These are phyloP conservation scores for Saturnispora silvae DNA, from an alignment of 805 yeast genomes.

Conservation along the genomic window DNA sequence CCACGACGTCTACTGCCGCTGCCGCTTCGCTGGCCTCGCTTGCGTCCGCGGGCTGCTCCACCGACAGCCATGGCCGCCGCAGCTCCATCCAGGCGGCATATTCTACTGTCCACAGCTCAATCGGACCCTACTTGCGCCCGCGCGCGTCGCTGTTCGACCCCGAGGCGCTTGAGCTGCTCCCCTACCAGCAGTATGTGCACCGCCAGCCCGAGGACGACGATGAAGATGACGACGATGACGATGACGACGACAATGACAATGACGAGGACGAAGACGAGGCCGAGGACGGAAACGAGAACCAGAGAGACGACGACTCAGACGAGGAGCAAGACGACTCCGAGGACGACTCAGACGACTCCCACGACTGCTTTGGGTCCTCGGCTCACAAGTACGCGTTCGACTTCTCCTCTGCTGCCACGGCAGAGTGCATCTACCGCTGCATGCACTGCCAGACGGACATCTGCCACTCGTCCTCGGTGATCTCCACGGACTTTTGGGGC, in stretches of 20 bases:
- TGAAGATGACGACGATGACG: slow-evolving; percentile 1
- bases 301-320: neutral
- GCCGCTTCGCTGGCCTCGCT: too few relatives aligned
- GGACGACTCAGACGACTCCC: too few relatives aligned
- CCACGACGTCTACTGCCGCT: too few relatives aligned
- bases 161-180: too few relatives aligned
- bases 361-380: too few relatives aligned
- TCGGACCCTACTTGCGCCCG: too few relatives aligned
- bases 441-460: slow-evolving; percentile 27
- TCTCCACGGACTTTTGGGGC: slow-evolving; percentile 27
- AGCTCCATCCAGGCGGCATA: neutral
- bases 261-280: slow-evolving; percentile 3
- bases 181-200: neutral
- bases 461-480: slow-evolving; percentile 19
- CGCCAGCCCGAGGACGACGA: neutral
- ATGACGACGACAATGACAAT: neutral
- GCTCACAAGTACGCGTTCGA: too few relatives aligned
- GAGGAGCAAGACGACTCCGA: slow-evolving; percentile 1
- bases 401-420: too few relatives aligned
- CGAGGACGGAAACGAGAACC: neutral
- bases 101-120: neutral
- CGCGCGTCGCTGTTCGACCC: too few relatives aligned
- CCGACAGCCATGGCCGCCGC: neutral
- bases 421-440: slow-evolving; percentile 22
- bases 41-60: neutral